Base-by-base conservation (phyloP, 2,329 filamentous ascomycete species). In the Emericellopsis cladophorae region DNA sequence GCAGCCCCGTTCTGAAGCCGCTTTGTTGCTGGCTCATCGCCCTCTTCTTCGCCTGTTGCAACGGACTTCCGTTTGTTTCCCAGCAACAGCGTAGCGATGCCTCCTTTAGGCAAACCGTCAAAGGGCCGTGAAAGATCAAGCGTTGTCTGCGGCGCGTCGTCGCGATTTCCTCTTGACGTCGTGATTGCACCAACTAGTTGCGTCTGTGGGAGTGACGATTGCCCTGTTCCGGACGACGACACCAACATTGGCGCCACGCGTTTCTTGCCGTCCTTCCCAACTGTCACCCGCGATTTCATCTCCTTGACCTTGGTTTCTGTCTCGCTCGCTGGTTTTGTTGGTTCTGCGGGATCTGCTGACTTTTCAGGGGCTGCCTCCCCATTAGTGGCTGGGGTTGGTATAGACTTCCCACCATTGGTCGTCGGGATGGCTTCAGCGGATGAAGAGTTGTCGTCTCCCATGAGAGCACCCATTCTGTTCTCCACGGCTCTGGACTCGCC, bases 201-300 rank as follows among this genome's bases (percentile, higher is more conserved):
- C 18, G 88, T 84, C 54, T 94, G 86, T 1, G 90, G 90, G 11
- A 95, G 66, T 14, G 89, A 94, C 1, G 89, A 93, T 53, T 89
- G 81, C 10, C 85, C 86, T 1, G 82, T 84, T 3, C 85, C 87
- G 8, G 89, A 90, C 0, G 87, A 88, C 1, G 90, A 94, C 7
- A 98, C 86, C 11, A 98, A 70, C 47, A 98, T 69, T 2, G 92
- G 92, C 4, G 88, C 85, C 42, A 98, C 90, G 41, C 92, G 77
- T 65, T 98, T 98, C 64, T 92, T 96, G 24, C 92, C 92, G 49
- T 98, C 90, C 57, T 95, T 96, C 0, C 87, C 94, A 45, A 95
- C 81, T 0, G 90, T 95, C 4, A 96, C 89, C 40, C 92, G 76
- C 46, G 90, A 86, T 61, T 96, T 96, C 47, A 96, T 62, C 51